Conservation (phyloP, 2,329 filamentous ascomycete genomes). For the Apiospora sp. region DNA sequence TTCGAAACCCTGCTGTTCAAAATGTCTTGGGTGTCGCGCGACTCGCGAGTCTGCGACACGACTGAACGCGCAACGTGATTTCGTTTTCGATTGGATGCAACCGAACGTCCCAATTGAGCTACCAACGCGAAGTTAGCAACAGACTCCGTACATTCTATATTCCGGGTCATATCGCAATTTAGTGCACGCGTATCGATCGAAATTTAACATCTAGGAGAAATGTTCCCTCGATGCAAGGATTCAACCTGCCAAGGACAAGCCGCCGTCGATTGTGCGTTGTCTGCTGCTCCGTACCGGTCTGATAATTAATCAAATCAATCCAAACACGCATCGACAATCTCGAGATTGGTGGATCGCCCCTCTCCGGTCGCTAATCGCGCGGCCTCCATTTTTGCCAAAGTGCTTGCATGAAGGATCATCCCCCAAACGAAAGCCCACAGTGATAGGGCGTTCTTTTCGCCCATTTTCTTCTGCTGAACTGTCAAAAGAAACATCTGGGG, state of each 20-base stretch:
- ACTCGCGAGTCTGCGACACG: constrained; percentile 7
- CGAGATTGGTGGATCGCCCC: not conserved
- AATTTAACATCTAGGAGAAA: not conserved
- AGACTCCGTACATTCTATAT: not conserved
- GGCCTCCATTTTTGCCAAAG: constrained; percentile 18
- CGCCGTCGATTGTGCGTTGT: not conserved
- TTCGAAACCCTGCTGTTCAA: not conserved
- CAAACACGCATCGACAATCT: not conserved
- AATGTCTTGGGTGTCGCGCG: not conserved
- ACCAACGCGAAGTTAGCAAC: constrained; percentile 3
- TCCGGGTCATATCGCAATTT: not conserved
- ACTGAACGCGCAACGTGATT: constrained; percentile 1
- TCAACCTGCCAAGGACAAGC: not conserved
- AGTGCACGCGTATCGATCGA: not conserved
- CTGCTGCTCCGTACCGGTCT: not conserved
- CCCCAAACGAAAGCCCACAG: not conserved
- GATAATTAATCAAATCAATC: not conserved
- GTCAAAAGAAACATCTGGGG: constrained; percentile 14
- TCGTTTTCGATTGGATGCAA: constrained; percentile 11
- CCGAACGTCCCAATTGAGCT: not conserved
- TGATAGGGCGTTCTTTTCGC: not conserved
- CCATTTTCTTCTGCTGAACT: constrained; percentile 14
- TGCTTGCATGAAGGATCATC: constrained; percentile 1
- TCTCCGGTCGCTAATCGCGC: constrained; percentile 2
- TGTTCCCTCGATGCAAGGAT: not conserved